Evolutionary conservation across 139 green algal species (phyloP).

Genomic region (Gonium pectorale): DNA sequence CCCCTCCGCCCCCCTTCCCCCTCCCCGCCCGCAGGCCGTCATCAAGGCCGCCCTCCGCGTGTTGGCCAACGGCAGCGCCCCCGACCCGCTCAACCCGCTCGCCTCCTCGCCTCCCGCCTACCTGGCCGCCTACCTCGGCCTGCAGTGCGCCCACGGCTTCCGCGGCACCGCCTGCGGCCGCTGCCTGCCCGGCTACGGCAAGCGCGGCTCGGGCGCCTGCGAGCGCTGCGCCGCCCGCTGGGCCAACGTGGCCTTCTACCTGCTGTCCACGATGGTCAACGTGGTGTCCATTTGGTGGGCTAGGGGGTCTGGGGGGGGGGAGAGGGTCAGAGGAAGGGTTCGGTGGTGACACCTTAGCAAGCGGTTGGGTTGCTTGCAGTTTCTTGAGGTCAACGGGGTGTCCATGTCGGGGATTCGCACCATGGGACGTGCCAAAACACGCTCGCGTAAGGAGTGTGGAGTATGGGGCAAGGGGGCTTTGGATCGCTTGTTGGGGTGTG

Average conservation of each 20-base stretch:
- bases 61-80: neutral
- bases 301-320: too few species aligned
- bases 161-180: neutral
- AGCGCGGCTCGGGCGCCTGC: neutral
- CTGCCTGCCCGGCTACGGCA: neutral
- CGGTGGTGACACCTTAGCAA: too few species aligned
- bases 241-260: neutral
- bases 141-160: constrained; percentile 7
- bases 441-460: too few species aligned
- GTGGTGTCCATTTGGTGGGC: neutral
- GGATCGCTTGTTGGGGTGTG: too few species aligned
- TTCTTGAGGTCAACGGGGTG: too few species aligned
- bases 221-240: neutral
- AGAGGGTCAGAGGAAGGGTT: too few species aligned
- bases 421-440: too few species aligned
- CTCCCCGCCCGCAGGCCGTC: neutral
- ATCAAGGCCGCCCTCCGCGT: neutral
- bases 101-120: too few species aligned
- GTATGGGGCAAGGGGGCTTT: too few species aligned
- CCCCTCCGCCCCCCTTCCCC: too few species aligned
- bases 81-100: neutral
- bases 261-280: neutral
- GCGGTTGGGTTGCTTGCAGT: too few species aligned
- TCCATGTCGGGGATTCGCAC: too few species aligned
- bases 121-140: neutral